Percentiles rank a stretch among this genome's conserved stretches.
Evolutionary conservation across 495 filamentous ascomycete genomes (phyloP).

Genomic region (Lasiosphaeria miniovina): DNA sequence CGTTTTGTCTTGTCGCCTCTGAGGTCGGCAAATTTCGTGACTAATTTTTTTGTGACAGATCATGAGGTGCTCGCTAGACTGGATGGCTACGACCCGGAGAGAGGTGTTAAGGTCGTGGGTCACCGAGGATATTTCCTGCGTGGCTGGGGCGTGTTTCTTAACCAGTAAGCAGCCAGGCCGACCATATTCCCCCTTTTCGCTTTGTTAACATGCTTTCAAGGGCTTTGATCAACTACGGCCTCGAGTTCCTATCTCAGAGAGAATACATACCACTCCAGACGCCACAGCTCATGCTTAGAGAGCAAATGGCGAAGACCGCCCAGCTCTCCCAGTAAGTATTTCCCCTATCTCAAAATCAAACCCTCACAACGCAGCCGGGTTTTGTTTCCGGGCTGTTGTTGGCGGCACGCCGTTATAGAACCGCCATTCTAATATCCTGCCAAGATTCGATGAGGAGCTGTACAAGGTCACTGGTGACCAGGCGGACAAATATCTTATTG

Average conservation of each 20-base stretch:
- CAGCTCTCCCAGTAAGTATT: conserved; percentile 70
- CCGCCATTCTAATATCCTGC: neutral
- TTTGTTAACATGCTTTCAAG: conserved; percentile 13
- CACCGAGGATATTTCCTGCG: conserved; percentile 93
- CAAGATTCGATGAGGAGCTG: conserved; percentile 82
- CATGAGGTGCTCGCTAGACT: conserved; percentile 88
- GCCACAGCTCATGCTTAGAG: conserved; percentile 92
- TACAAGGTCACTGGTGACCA: conserved; percentile 94
- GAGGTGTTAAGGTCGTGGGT: conserved; percentile 91
- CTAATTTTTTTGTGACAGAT: conserved; percentile 48
- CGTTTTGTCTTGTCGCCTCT: neutral
- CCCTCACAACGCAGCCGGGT: no score
- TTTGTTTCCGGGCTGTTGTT: no score
- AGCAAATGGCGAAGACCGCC: conserved; percentile 98
- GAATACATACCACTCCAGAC: conserved; percentile 87
- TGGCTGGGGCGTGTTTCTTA: conserved; percentile 87
- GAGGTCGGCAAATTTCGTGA: conserved; percentile 37
- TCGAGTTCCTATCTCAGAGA: conserved; percentile 76
- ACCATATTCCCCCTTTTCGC: no score
- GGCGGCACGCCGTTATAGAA: no score
- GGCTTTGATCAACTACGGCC: conserved; percentile 88
- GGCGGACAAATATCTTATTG: conserved; percentile 91
- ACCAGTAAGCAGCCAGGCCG: conserved; percentile 23
- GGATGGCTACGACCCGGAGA: conserved; percentile 90
- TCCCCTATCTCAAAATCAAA: neutral